Percentiles rank a stretch among this genome's conserved stretches.
phyloP scores from a whole-genome alignment of 2,329 filamentous ascomycete species.

The Botrytis deweyae region DNA sequence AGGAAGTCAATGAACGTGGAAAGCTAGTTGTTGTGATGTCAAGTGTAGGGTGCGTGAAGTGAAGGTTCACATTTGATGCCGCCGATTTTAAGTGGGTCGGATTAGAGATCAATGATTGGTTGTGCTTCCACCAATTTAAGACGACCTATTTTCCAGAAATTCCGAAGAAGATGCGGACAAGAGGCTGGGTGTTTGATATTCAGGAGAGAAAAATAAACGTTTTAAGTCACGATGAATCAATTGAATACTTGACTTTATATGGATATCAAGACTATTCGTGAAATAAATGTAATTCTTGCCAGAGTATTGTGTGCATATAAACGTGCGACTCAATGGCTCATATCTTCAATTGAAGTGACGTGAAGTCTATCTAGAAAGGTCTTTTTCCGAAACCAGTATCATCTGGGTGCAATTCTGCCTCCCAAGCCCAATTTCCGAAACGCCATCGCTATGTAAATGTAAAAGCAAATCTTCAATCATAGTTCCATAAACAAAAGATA shows the following conservation, averaged over 20 bases:
- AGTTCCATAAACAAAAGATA: slow-evolving; percentile 29
- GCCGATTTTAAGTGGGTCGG: background rate
- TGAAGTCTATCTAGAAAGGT: slow-evolving; percentile 1
- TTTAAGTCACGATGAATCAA: background rate
- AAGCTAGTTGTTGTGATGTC: background rate
- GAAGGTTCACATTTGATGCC: background rate
- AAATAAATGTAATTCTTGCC: background rate
- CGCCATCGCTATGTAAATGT: slow-evolving; percentile 30
- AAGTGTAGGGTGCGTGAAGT: background rate
- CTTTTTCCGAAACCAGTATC: background rate
- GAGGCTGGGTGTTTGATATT: background rate
- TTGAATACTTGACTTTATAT: background rate
- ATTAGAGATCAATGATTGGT: background rate
- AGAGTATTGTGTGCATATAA: background rate
- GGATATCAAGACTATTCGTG: background rate
- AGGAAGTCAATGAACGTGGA: background rate
- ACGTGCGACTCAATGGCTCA: background rate
- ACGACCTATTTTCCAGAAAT: background rate
- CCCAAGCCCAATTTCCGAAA: slow-evolving; percentile 18
- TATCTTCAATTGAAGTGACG: slow-evolving; percentile 3
- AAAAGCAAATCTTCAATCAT: slow-evolving; percentile 27
- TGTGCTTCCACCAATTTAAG: background rate
- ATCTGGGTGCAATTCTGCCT: background rate
- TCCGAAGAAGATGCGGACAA: background rate
- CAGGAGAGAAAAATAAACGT: background rate